Percentiles rank a stretch among this genome's conserved stretches.
Conservation (phyloP, 345 rosid species). For the Gossypium arboreum region DNA sequence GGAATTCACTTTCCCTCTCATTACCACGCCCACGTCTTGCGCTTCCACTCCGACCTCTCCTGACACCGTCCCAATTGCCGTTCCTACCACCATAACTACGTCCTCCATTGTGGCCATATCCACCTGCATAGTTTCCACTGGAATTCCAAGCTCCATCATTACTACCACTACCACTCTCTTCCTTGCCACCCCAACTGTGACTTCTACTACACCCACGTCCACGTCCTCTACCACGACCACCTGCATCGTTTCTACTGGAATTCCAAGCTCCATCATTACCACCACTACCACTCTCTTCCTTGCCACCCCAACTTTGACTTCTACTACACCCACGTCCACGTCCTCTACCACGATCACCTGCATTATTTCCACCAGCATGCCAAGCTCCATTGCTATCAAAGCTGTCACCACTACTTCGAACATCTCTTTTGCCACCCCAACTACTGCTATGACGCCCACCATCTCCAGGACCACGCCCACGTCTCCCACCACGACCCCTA, state of each 20-base stretch:
- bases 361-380: slow-evolving; percentile 2
- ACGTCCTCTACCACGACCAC: neutral
- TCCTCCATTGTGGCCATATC: neutral
- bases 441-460: neutral
- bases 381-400: neutral
- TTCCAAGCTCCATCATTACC: neutral
- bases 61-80: slow-evolving; percentile 27
- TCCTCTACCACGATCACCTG: neutral
- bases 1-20: neutral
- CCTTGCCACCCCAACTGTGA: slow-evolving; percentile 39
- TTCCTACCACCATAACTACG: neutral
- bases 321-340: neutral
- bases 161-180: neutral
- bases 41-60: slow-evolving; percentile 16
- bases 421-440: neutral
- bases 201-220: neutral
- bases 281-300: neutral
- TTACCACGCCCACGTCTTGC: slow-evolving; percentile 6
- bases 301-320: slow-evolving; percentile 37
- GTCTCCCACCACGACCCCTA: neutral
- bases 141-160: neutral
- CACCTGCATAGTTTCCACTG: neutral
- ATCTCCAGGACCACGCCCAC: neutral
- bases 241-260: neutral
- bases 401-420: slow-evolving; percentile 23